phyloP scores from a whole-genome alignment of 1,284 basidiomycete genomes.

The Ceratobasidium sp. region DNA sequence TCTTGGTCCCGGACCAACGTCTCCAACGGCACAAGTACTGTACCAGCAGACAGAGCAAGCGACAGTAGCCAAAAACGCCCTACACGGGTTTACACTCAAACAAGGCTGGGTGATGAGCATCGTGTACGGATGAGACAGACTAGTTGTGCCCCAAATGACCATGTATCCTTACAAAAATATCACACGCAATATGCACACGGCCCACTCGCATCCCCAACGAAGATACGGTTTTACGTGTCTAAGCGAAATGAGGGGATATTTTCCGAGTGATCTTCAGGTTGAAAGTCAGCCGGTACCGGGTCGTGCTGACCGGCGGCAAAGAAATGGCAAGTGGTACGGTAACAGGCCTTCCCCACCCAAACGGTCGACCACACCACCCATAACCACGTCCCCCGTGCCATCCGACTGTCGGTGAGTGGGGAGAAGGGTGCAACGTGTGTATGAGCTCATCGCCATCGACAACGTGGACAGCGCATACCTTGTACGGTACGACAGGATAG shows the following conservation, averaged over 20 bases:
- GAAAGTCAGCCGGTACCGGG: background rate
- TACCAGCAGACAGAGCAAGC: slow-evolving; percentile 78
- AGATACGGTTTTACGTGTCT: background rate
- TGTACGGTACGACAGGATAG: background rate
- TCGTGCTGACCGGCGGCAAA: background rate
- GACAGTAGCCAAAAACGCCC: slow-evolving; percentile 74
- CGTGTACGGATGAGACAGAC: slow-evolving; percentile 40
- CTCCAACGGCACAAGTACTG: slow-evolving; percentile 76
- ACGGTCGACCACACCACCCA: background rate
- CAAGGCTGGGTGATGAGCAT: slow-evolving; percentile 83
- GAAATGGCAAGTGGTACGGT: background rate
- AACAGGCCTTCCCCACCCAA: background rate
- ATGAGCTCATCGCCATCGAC: background rate
- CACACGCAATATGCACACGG: background rate
- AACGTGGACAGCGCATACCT: background rate
- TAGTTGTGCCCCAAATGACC: background rate
- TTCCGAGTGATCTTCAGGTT: slow-evolving; percentile 1
- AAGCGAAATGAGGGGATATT: slow-evolving; percentile 1
- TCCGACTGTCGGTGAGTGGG: background rate
- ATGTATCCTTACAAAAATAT: slow-evolving; percentile 10
- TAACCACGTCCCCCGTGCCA: background rate
- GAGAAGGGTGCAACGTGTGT: background rate
- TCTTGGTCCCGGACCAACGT: slow-evolving; percentile 64
- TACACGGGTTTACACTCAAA: slow-evolving; percentile 81
- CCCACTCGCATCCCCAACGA: background rate